These are phyloP conservation scores for Pichia manshurica DNA, from an alignment of 805 yeast species.

Conservation along the genomic window DNA sequence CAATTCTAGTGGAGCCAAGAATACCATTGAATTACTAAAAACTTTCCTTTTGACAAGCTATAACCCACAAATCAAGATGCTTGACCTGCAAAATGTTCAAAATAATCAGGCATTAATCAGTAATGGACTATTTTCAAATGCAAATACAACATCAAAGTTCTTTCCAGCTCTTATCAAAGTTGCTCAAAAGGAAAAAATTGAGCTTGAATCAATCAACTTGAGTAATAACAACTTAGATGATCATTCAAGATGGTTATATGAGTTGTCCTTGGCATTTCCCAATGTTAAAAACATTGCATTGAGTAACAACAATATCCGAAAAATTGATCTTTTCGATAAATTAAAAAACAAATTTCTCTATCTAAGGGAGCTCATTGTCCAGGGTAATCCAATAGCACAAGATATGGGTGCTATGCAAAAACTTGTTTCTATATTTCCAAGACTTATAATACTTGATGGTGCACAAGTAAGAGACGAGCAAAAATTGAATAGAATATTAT, in stretches of 20 bases:
- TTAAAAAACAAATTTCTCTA: constrained; percentile 72
- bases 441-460: constrained; percentile 73
- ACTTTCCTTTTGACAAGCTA: constrained; percentile 62
- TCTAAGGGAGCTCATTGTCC: constrained; percentile 70
- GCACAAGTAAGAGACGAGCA: constrained; percentile 68
- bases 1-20: constrained; percentile 1
- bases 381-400: constrained; percentile 67
- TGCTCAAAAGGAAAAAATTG: constrained; percentile 47
- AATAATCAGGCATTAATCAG: constrained; percentile 54
- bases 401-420: constrained; percentile 46
- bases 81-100: constrained; percentile 62
- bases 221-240: constrained; percentile 67
- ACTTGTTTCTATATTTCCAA: constrained; percentile 70
- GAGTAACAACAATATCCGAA: constrained; percentile 63
- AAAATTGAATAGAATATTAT: constrained; percentile 45
- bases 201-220: constrained; percentile 66
- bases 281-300: constrained; percentile 70
- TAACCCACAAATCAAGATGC: constrained; percentile 54
- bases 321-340: constrained; percentile 54
- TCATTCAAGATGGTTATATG: constrained; percentile 41
- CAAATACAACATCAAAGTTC: constrained; percentile 58
- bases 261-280: constrained; percentile 74
- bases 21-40: constrained; percentile 58
- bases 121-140: constrained; percentile 52
- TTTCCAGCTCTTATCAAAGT: constrained; percentile 85